phyloP scores from a whole-genome alignment of 2,329 filamentous ascomycete species.

The Clarireedia paspali region DNA sequence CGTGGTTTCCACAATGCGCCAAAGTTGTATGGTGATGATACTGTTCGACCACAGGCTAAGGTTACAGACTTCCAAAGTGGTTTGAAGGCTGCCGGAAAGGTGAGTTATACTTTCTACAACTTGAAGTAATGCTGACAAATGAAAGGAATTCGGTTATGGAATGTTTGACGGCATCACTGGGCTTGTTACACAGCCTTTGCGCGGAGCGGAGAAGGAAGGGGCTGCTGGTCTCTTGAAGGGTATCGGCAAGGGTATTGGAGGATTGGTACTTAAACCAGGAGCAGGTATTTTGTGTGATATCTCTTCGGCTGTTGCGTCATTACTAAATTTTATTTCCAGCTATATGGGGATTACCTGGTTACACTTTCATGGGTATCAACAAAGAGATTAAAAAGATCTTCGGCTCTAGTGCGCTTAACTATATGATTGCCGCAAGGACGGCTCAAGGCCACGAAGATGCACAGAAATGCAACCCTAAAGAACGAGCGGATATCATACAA shows the following conservation, averaged over 20 bases:
- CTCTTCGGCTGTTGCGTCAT: background rate
- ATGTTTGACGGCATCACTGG: constrained; percentile 78
- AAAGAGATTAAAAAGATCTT: constrained; percentile 67
- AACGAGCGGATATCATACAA: constrained; percentile 55
- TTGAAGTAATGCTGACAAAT: background rate
- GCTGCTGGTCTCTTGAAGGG: constrained; percentile 65
- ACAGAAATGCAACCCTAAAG: constrained; percentile 43
- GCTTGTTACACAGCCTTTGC: constrained; percentile 68
- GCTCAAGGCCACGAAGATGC: constrained; percentile 67
- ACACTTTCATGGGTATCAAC: constrained; percentile 75
- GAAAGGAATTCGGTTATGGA: constrained; percentile 63
- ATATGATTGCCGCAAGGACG: constrained; percentile 70
- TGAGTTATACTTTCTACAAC: constrained; percentile 20
- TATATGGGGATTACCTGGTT: constrained; percentile 67
- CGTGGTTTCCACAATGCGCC: constrained; percentile 87
- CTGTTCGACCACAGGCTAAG: constrained; percentile 68
- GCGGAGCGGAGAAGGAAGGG: constrained; percentile 60
- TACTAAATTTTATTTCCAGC: constrained; percentile 31
- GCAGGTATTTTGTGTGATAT: constrained; percentile 47
- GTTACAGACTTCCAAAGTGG: constrained; percentile 73
- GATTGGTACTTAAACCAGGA: constrained; percentile 72
- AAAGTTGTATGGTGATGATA: constrained; percentile 76
- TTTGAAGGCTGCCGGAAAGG: constrained; percentile 67
- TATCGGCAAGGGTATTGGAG: constrained; percentile 75
- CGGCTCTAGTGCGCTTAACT: constrained; percentile 65